Evolutionary conservation across 225 moss, liverwort and hornwort genomes (phyloP), one percentile per base, ranked within the genome.

Genomic region (Pseudoscleropodium purum): DNA sequence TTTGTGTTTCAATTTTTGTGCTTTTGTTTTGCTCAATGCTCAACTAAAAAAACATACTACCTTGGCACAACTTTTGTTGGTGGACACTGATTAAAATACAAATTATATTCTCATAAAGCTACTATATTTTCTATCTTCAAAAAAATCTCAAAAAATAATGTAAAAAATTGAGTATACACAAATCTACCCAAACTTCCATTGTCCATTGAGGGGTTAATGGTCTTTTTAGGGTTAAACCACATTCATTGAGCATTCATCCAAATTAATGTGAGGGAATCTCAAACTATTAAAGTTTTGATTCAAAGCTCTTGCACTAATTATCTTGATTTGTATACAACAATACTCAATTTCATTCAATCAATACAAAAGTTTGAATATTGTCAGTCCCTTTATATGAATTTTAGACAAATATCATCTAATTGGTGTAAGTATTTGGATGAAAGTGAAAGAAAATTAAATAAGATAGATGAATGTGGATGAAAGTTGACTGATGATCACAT

Each of bases 201-300:
- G 12, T 8, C 0, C 3, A 0, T 76, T 0, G 0, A 33, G 5
- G 31, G 8, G 5, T 21, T 1, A 76, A 21, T 33, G 1, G 0
- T 51, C 21, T 0, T 12, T 13, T 8, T 34, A 0, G 33, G 5
- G 0, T 20, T 23, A 8, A 52, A 23, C 14, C 14, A 36, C 14
- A 52, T 36, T 51, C 13, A 34, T 76, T 51, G 0, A 21, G 8
- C 2, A 33, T 34, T 52, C 23, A 36, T 52, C 5, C 5, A 76
- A 13, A 51, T 76, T 51, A 19, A 51, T 51, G 13, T 20, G 33
- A 33, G 1, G 7, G 12, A 33, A 7, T 21, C 13, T 76, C 8
- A 13, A 76, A 33, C 20, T 51, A 18, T 49, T 21, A 0, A 51
- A 34, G 7, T 13, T 51, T 51, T 51, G 11, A 49, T 76, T 33